Base-by-base conservation (phyloP, 2,329 filamentous ascomycete genomes). In the Madurella fahalii region DNA sequence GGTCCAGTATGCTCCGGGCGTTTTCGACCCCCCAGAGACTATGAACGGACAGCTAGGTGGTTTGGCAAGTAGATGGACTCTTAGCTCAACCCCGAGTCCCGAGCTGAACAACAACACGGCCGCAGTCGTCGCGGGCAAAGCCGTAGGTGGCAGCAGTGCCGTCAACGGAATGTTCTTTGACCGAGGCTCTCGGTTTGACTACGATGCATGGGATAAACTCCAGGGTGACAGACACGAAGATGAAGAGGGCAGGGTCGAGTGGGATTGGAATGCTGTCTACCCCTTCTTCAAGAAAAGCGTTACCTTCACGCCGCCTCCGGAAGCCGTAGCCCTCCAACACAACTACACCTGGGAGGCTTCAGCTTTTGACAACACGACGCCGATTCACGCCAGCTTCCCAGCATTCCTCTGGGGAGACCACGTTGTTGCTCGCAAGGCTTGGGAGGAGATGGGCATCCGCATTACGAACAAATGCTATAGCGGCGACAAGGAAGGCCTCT, bases 101-200 rank as follows among this genome's bases (percentile, higher is more conserved):
- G 52, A 52, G 9, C 15, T 69, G 32, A 66, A 65, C 58, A 67
- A 67, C 56, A 57, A 54, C 50, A 55, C 63, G 13, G 64, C 65
- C 17, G 53, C 53, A 2, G 59, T 72, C n/a, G 57, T 65, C 8
- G 65, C 67, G 31, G 70, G 69, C 15, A 67, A 65, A 59, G 66
- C 64, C 12, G 63, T 72, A 2, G 70, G 71, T 5, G 71, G 71
- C 45, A 64, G 67, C 41, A 71, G 68, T 2, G 63, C 68, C 40
- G 58, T 70, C 52, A 72, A 72, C 42, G 69, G 69, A 4, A 68
- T 69, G 65, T 67, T 72, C 60, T 68, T 72, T 49, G 69, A 72
- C 53, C 64, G 70, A 18, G 67, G 65, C 2, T 66, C 67, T 2
- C 64, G 64, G 16, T 59, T 62, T 51, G 70, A 72, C 58, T 70